Evolutionary conservation across 257 asterid species (phyloP), one percentile per base, ranked within the genome.

Genomic region (Asclepias syriaca): DNA sequence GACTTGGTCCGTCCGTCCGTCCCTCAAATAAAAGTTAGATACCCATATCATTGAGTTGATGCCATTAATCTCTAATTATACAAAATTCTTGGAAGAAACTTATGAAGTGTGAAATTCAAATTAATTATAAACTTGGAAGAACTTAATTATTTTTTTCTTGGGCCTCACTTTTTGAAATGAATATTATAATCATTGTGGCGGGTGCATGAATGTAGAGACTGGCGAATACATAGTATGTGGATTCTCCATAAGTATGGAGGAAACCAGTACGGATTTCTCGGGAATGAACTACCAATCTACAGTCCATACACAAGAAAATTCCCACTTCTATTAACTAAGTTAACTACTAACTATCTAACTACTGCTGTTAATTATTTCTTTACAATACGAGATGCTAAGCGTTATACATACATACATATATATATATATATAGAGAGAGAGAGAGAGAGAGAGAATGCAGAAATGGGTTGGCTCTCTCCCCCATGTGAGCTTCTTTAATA

Each of bases 261-360:
- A 50, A 15, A 59, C 64, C 22, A n/a, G 65, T 39, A 77, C 37
- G 73, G 63, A 73, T 85, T 64, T 82, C 81, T 82, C 21, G 85
- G 89, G 85, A 85, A 85, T 45, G 84, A 70, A 21, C 79, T 12
- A 51, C 49, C 29, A 37, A 70, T 60, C 66, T 46, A 37, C 4
- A n/a, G 51, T 57, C 74, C 78, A 67, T 61, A 66, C 34, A 40
- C 49, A 39, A 27, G 8, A 48, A n/a, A 43, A 64, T 57, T 22
- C 2, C 16, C 5, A 39, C 43, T 16, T 6, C 22, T 14, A 43
- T 43, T 43, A 43, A 43, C 48, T 43, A 43, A 6, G 48, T 43
- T 43, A 43, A 43, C 48, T 22, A 53, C 24, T 19, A 53, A 8
- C n/a, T 1, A 50, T 66, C 45, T 53, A 16, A 14, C 19, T 51